phyloP scores from a whole-genome alignment of 345 rosid genomes.

The Angophora floribunda region DNA sequence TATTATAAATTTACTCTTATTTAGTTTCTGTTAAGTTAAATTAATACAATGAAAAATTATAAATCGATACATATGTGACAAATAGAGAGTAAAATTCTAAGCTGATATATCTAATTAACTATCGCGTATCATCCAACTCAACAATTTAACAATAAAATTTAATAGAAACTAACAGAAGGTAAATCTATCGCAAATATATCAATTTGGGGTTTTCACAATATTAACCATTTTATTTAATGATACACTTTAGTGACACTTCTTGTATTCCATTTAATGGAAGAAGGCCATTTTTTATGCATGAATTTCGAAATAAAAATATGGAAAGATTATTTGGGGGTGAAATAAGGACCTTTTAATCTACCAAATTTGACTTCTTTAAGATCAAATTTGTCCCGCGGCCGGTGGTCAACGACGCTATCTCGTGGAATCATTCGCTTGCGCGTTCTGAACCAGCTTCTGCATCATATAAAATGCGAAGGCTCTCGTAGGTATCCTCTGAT shows the following conservation, averaged over 20 bases:
- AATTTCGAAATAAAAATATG: not conserved
- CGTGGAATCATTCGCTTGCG: not conserved
- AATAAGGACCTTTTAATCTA: not conserved
- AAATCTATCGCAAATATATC: rapidly evolving
- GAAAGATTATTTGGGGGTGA: not conserved
- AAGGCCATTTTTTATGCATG: not conserved
- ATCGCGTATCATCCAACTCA: rapidly evolving
- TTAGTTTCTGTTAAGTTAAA: too few species aligned
- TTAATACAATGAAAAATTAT: too few species aligned
- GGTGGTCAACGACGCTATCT: not conserved
- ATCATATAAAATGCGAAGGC: not conserved
- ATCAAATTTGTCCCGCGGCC: not conserved
- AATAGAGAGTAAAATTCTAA: not conserved
- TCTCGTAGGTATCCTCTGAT: not conserved
- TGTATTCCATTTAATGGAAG: not conserved
- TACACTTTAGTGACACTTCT: not conserved
- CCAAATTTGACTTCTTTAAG: not conserved
- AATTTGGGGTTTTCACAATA: rapidly evolving
- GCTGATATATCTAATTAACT: too few species aligned
- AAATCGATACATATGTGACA: rapidly evolving
- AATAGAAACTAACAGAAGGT: rapidly evolving
- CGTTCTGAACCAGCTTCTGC: not conserved
- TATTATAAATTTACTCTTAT: too few species aligned
- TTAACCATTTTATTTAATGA: too few species aligned
- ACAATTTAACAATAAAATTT: too few species aligned